phyloP scores from a whole-genome alignment of 2,329 filamentous ascomycete species.

The Rosellinia necatrix region DNA sequence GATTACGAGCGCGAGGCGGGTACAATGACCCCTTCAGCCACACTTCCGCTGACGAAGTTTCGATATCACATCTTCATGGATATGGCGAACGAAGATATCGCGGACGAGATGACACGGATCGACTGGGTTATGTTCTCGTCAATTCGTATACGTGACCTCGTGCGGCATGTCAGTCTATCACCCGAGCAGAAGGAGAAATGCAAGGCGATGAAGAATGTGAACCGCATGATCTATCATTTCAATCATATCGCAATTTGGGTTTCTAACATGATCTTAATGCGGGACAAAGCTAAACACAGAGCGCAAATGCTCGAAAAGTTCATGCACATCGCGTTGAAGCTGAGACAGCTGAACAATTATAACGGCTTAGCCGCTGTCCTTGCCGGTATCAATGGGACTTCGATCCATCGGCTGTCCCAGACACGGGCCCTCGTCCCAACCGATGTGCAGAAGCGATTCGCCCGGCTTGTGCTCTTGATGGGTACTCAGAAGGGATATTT shows the following conservation, averaged over 20 bases:
- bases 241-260: constrained; percentile 86
- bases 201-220: constrained; percentile 81
- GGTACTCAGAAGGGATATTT: constrained; percentile 89
- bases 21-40: constrained; percentile 70
- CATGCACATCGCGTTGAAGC: constrained; percentile 84
- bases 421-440: constrained; percentile 77
- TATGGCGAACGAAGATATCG: constrained; percentile 80
- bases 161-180: constrained; percentile 84
- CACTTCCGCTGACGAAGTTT: constrained; percentile 75
- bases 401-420: constrained; percentile 80
- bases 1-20: constrained; percentile 80
- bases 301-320: constrained; percentile 93
- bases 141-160: constrained; percentile 88
- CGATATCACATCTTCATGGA: constrained; percentile 93
- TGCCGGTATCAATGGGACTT: constrained; percentile 86
- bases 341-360: constrained; percentile 94
- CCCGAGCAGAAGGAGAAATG: constrained; percentile 73
- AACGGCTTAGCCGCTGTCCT: constrained; percentile 93
- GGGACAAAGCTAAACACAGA: constrained; percentile 95
- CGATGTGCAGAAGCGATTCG: constrained; percentile 79
- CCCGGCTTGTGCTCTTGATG: constrained; percentile 90
- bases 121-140: constrained; percentile 99
- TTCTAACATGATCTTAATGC: constrained; percentile 80
- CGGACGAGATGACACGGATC: constrained; percentile 89
- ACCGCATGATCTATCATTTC: constrained; percentile 92